These are phyloP conservation scores for Xenosphaeropsis pyriputrescens DNA, from an alignment of 2,329 filamentous ascomycete genomes.

Conservation along the genomic window DNA sequence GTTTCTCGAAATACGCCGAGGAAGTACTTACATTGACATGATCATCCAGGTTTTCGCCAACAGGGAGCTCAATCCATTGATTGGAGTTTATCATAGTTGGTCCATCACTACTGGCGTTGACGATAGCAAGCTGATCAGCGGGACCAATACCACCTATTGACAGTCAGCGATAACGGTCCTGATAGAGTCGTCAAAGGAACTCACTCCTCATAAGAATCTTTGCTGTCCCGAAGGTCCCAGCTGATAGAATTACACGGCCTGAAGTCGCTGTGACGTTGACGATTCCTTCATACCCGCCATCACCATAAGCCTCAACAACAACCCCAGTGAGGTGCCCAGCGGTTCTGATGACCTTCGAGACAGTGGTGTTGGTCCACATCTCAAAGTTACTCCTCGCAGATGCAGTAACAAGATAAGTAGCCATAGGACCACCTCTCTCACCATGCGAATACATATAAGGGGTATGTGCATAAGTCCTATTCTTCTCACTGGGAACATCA, in stretches of 20 bases:
- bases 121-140: slow-evolving; percentile 1
- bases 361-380: slow-evolving; percentile 45
- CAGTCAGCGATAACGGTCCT: slow-evolving; percentile 32
- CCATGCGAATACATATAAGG: slow-evolving; percentile 49
- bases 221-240: slow-evolving; percentile 17
- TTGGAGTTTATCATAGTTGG: not conserved
- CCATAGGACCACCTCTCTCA: slow-evolving; percentile 50
- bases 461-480: slow-evolving; percentile 43
- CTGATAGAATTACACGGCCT: slow-evolving; percentile 21
- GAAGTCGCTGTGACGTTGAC: slow-evolving; percentile 42
- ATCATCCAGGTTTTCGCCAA: slow-evolving; percentile 1
- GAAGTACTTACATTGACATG: not conserved
- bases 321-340: slow-evolving; percentile 47
- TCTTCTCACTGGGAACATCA: slow-evolving; percentile 41
- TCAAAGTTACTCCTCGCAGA: slow-evolving; percentile 43
- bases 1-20: no score
- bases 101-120: not conserved
- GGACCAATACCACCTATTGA: slow-evolving; percentile 1
- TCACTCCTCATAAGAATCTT: slow-evolving; percentile 34
- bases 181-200: slow-evolving; percentile 19
- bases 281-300: slow-evolving; percentile 33
- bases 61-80: slow-evolving; percentile 2
- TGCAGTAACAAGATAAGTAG: slow-evolving; percentile 50
- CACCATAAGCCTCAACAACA: slow-evolving; percentile 24
- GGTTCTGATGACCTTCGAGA: slow-evolving; percentile 43